Conservation (phyloP, 305 asterid genomes). For the Fraxinus greggii region DNA sequence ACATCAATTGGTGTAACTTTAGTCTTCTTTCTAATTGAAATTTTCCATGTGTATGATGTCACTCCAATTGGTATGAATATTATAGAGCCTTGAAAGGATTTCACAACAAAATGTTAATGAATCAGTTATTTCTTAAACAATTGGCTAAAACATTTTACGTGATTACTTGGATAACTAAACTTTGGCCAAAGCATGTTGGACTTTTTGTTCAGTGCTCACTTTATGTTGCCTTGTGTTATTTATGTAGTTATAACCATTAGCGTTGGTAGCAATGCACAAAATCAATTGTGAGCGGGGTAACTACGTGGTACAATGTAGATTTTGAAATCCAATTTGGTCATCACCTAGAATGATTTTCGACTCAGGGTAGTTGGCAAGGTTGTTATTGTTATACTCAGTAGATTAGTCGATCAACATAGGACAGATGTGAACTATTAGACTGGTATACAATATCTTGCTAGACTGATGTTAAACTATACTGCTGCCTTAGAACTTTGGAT, state of each 20-base stretch:
- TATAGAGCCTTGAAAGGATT: not conserved
- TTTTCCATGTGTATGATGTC: not conserved
- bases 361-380: not conserved
- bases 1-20: not conserved
- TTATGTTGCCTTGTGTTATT: not conserved
- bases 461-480: not conserved
- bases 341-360: not conserved
- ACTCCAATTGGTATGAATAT: not conserved
- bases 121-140: not conserved
- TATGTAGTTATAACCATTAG: not conserved
- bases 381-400: not conserved
- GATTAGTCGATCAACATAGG: not conserved
- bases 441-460: not conserved
- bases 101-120: not conserved
- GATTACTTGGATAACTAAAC: not conserved
- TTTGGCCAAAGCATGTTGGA: not conserved
- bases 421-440: not conserved
- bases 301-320: not conserved
- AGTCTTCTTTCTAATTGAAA: not conserved
- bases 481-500: not conserved
- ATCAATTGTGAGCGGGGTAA: not conserved
- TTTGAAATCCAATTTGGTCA: not conserved
- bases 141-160: not conserved
- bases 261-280: not conserved
- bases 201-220: not conserved